Evolutionary conservation across 2,329 filamentous ascomycete genomes (phyloP).

Genomic region (Colletotrichum magnum): DNA sequence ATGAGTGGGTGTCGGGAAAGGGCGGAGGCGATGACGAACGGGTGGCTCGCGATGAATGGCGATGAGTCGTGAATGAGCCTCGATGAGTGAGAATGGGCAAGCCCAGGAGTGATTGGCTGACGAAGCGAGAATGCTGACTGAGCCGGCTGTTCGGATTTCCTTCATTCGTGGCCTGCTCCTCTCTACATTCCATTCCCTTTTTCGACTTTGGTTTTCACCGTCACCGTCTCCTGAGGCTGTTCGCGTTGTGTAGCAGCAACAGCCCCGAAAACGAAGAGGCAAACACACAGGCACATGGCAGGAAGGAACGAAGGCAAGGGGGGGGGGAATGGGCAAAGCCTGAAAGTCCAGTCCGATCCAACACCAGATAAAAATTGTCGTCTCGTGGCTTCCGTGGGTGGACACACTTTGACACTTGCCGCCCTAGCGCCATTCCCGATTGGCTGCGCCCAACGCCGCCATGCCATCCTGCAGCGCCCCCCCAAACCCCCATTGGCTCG

Average conservation of each 20-base stretch:
- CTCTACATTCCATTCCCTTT: background rate
- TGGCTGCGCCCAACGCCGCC: background rate
- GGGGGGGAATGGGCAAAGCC: background rate
- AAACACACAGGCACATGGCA: no score
- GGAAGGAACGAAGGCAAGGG: background rate
- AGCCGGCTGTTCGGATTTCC: background rate
- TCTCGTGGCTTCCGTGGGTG: conserved; percentile 37
- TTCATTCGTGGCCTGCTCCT: background rate
- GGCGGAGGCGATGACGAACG: conserved; percentile 12
- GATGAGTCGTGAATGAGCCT: conserved; percentile 24
- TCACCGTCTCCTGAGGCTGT: no score
- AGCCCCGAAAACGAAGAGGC: no score
- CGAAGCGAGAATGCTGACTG: conserved; percentile 25
- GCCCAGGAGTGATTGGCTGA: conserved; percentile 18
- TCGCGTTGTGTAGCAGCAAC: no score
- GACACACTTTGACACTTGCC: conserved; percentile 27
- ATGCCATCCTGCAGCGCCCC: conserved; percentile 11
- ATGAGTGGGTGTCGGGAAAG: background rate
- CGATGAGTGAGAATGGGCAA: background rate
- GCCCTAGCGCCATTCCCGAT: background rate
- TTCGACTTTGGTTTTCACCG: background rate
- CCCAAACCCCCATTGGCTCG: conserved; percentile 22
- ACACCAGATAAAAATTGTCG: conserved; percentile 21
- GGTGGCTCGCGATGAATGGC: conserved; percentile 5
- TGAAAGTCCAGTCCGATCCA: background rate